Conservation (phyloP, 345 rosid genomes). For the Gossypium herbaceum region DNA sequence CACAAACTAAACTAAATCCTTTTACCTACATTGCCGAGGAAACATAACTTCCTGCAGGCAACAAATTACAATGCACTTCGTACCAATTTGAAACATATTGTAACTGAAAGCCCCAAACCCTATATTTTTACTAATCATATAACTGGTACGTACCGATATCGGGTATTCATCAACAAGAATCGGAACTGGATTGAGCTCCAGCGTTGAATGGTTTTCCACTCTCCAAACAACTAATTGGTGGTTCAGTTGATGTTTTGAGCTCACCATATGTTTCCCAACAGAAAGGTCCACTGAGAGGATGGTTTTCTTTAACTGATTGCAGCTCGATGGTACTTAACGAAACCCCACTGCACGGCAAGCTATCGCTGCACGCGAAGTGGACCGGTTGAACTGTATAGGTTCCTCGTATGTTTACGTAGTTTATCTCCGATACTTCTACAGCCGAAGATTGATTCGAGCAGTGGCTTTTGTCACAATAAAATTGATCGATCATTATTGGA, state of each 20-base stretch:
- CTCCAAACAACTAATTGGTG: conserved; percentile 64
- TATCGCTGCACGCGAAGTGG: conserved; percentile 80
- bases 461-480: conserved; percentile 56
- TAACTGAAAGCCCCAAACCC: too few species aligned
- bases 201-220: conserved; percentile 39
- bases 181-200: conserved; percentile 23
- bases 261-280: conserved; percentile 86
- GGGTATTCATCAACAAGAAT: conserved; percentile 37
- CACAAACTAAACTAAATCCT: too few species aligned
- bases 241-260: conserved; percentile 48
- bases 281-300: conserved; percentile 40
- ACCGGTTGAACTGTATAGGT: conserved; percentile 64
- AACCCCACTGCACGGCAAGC: conserved; percentile 68
- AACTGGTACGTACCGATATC: neutral
- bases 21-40: too few species aligned
- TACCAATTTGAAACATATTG: too few species aligned
- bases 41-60: too few species aligned
- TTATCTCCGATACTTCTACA: conserved; percentile 65
- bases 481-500: conserved; percentile 86
- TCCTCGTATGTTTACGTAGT: conserved; percentile 66
- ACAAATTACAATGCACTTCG: too few species aligned
- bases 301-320: conserved; percentile 36
- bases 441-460: conserved; percentile 72
- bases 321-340: conserved; percentile 57
- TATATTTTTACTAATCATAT: too few species aligned